These are phyloP conservation scores for Atractiella rhizophila DNA, from an alignment of 768 basidiomycete species.

Conservation along the genomic window DNA sequence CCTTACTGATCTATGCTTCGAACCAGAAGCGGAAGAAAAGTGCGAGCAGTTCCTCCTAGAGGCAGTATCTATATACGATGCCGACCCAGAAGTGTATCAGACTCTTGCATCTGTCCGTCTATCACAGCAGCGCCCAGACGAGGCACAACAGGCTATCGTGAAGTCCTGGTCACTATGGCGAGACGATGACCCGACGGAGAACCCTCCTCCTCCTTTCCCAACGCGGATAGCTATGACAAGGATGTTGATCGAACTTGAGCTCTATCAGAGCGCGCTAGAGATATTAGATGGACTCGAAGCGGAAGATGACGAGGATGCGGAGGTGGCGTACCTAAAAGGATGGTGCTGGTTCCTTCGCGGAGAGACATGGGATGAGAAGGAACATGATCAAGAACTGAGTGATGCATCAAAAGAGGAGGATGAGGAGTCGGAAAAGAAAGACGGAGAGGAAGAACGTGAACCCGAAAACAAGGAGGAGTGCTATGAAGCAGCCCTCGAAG, in stretches of 20 bases:
- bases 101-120: slow-evolving; percentile 10
- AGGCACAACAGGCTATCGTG: slow-evolving; percentile 12
- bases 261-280: slow-evolving; percentile 10
- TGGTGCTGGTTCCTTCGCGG: slow-evolving; percentile 12
- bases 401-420: too few relatives aligned
- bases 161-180: slow-evolving; percentile 7
- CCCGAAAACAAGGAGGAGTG: too few relatives aligned
- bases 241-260: slow-evolving; percentile 6
- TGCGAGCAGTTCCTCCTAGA: slow-evolving; percentile 15
- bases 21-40: slow-evolving; percentile 14
- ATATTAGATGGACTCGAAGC: slow-evolving; percentile 15
- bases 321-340: slow-evolving; percentile 16
- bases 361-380: too few relatives aligned
- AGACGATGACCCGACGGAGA: not conserved
- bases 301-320: slow-evolving; percentile 17
- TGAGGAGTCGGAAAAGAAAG: too few relatives aligned
- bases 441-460: too few relatives aligned
- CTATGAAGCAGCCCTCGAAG: too few relatives aligned
- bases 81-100: slow-evolving; percentile 17
- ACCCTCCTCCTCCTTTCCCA: slow-evolving; percentile 1
- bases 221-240: slow-evolving; percentile 1
- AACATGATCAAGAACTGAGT: too few relatives aligned
- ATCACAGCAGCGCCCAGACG: slow-evolving; percentile 10
- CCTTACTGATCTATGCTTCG: slow-evolving; percentile 17
- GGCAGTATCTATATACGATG: slow-evolving; percentile 11